These are phyloP conservation scores for Saturnispora bothae DNA, from an alignment of 805 yeast genomes.

Conservation along the genomic window DNA sequence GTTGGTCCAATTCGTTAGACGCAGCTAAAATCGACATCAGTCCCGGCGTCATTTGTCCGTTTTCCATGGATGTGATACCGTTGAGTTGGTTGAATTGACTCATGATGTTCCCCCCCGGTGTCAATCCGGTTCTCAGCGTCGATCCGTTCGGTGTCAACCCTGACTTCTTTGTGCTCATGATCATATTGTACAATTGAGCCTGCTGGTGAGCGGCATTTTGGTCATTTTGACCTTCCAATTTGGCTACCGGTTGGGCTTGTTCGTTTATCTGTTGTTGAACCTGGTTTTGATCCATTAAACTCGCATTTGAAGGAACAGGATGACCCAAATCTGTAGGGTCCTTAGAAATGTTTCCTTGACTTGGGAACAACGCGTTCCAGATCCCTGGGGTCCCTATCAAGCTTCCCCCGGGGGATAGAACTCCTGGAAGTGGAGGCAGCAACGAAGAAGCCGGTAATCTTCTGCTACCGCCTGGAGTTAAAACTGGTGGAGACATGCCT, in stretches of 20 bases:
- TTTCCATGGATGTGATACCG: not conserved
- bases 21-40: slow-evolving; percentile 7
- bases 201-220: slow-evolving; percentile 8
- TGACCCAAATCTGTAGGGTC: slow-evolving; percentile 5
- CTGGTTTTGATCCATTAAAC: slow-evolving; percentile 1
- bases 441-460: slow-evolving; percentile 23
- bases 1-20: not conserved
- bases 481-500: slow-evolving; percentile 29
- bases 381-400: slow-evolving; percentile 45
- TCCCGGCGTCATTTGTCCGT: slow-evolving; percentile 8
- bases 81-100: slow-evolving; percentile 2
- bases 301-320: not conserved
- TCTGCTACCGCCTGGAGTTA: slow-evolving; percentile 45
- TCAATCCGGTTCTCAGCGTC: slow-evolving; percentile 56
- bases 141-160: slow-evolving; percentile 76
- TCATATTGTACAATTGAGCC: slow-evolving; percentile 17
- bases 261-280: slow-evolving; percentile 3
- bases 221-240: not conserved
- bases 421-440: slow-evolving; percentile 37
- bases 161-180: slow-evolving; percentile 30
- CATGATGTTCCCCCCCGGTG: slow-evolving; percentile 39
- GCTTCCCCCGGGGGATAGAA: slow-evolving; percentile 36
- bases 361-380: slow-evolving; percentile 38
- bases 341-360: slow-evolving; percentile 1
- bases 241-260: not conserved